A percentile compares a stretch with the other conserved stretches of the same genome.
Evolutionary conservation across 176 grass and related monocot genomes (phyloP).

Genomic region (Phyllostachys edulis): DNA sequence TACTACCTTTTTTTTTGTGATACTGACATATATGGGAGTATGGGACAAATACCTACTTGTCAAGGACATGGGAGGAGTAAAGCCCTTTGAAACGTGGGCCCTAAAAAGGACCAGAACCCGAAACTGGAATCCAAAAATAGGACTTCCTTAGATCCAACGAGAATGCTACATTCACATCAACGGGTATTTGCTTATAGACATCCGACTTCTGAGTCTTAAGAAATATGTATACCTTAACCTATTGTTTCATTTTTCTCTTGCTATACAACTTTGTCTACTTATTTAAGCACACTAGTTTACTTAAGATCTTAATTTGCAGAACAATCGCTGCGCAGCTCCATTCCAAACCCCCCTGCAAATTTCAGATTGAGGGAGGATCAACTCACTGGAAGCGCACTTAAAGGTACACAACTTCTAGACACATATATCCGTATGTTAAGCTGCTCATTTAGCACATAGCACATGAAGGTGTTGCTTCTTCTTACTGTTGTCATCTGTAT

Average conservation of each 20-base stretch:
- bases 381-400: constrained; percentile 79
- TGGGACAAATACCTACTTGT: neutral
- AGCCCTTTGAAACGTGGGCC: neutral
- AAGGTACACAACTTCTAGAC: constrained; percentile 51
- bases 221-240: neutral
- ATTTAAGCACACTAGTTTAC: constrained; percentile 21
- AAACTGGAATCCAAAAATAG: constrained; percentile 4
- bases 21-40: constrained; percentile 5
- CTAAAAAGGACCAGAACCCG: neutral
- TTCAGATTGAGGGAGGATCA: constrained; percentile 92
- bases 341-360: constrained; percentile 77
- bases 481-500: neutral
- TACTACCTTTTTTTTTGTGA: neutral
- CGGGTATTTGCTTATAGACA: neutral
- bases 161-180: neutral
- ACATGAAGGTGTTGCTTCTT: constrained; percentile 3
- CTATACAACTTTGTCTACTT: neutral
- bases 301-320: constrained; percentile 60
- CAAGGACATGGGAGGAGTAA: neutral
- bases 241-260: constrained; percentile 21
- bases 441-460: constrained; percentile 24
- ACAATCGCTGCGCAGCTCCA: constrained; percentile 75
- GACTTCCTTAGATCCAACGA: neutral
- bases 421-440: constrained; percentile 21
- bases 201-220: constrained; percentile 16